Conservation (phyloP, 1,284 basidiomycete genomes). For the Apiotrichum laibachii region DNA sequence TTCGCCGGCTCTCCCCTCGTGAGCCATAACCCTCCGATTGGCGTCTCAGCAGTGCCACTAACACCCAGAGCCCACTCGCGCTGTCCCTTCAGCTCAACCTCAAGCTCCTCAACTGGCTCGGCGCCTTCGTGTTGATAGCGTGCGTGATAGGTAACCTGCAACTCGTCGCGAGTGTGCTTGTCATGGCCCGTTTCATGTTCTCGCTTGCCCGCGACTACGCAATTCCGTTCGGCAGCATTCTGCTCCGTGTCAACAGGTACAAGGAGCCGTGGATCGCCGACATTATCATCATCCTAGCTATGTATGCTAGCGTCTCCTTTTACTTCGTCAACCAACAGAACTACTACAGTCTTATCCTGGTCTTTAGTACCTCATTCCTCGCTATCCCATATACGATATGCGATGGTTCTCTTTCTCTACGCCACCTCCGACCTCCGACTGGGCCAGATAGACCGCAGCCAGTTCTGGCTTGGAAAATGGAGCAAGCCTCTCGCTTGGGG, state of each 20-base stretch:
- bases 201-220: background rate
- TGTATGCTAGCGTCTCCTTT: background rate
- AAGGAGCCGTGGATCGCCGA: background rate
- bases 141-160: no score
- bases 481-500: conserved; percentile 1
- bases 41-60: no score
- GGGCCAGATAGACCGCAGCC: background rate
- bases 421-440: background rate
- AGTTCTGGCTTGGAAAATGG: background rate
- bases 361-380: background rate
- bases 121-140: background rate
- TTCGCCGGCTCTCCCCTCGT: background rate
- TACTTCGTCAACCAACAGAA: background rate
- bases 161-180: background rate
- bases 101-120: no score
- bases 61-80: background rate
- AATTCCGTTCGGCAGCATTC: background rate
- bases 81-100: background rate
- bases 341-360: background rate
- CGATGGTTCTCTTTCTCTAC: background rate
- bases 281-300: background rate
- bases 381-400: background rate
- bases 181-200: background rate
- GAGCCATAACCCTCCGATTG: no score
- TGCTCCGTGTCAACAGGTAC: background rate